Conservation (phyloP, 2,329 filamentous ascomycete species). For the Macrophomina pseudophaseolina region DNA sequence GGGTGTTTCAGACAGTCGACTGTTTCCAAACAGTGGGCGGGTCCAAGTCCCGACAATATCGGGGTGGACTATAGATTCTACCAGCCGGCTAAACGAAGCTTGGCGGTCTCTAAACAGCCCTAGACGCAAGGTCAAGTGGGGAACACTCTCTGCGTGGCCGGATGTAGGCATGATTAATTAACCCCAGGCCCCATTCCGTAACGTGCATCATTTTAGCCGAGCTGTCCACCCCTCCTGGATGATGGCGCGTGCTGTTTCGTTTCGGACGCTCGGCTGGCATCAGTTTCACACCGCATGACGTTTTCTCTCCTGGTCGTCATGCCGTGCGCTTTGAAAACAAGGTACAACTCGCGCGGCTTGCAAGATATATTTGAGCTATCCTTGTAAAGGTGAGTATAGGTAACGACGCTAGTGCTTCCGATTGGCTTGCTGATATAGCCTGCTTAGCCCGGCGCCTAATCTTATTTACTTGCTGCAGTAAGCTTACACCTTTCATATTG, state of each 20-base stretch:
- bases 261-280: slow-evolving; percentile 9
- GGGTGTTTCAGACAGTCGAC: neutral
- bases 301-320: neutral
- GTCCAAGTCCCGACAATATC: neutral
- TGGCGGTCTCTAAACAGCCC: slow-evolving; percentile 7
- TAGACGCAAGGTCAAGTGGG: slow-evolving; percentile 1
- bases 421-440: neutral
- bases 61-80: neutral
- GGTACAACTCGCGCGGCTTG: neutral
- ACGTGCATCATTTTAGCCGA: slow-evolving; percentile 10
- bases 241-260: slow-evolving; percentile 1
- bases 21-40: slow-evolving; percentile 18
- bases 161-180: slow-evolving; percentile 10
- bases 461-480: neutral
- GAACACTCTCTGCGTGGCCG: neutral
- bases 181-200: slow-evolving; percentile 9
- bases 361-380: neutral
- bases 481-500: neutral
- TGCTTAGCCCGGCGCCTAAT: too few relatives aligned
- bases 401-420: neutral
- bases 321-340: neutral
- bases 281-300: slow-evolving; percentile 10
- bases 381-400: neutral
- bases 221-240: neutral
- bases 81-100: slow-evolving; percentile 20